Evolutionary conservation across 345 rosid genomes (phyloP), one percentile per base, ranked within the genome.

Genomic region (Brassica napus): DNA sequence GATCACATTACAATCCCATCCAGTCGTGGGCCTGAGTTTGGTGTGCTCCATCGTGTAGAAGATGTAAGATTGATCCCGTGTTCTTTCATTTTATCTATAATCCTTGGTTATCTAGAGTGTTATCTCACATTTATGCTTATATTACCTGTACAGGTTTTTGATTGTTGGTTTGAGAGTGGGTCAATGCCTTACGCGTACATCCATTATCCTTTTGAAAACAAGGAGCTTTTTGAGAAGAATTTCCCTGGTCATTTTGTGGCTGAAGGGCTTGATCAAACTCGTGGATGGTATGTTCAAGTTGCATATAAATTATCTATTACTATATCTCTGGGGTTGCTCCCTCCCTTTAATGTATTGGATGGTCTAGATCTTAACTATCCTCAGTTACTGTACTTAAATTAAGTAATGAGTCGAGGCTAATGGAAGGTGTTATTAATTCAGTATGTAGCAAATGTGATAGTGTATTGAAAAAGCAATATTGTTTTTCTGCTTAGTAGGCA

Each of bases 141-240:
- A 65, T 44, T 44, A 44, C 6, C 35, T 47, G 60, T 76, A 74
- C 91, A 95, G 99, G 99, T 96, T 62, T 93, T 93, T 73, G 99
- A 96, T 88, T 96, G 99, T 82, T 96, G 99, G 99, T 96, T 96
- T 83, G 99, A 96, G 82, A 96, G 99, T 79, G 99, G 99, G 28
- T 96, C 99, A 65, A 96, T 96, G 99, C 99, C 99, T 65, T 96
- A 93, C 83, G 99, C 99, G 73, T 93, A 92, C 85, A 91, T 96
- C 71, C 99, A 96, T 82, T 96, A 93, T 71, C 99, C 99, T 10
- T 96, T 96, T 86, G 99, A 96, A 85, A 96, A 96, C 81, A 88
- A 76, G 72, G 94, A 92, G 77, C 85, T 87, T 44, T 92, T 96
- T 80, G 99, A 93, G 86, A 88, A 85, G 74, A 96, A 90, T 73